Percentiles rank a stretch among this genome's conserved stretches.
phyloP scores from a whole-genome alignment of 306 rosid species.

The Crataegus laevigata region DNA sequence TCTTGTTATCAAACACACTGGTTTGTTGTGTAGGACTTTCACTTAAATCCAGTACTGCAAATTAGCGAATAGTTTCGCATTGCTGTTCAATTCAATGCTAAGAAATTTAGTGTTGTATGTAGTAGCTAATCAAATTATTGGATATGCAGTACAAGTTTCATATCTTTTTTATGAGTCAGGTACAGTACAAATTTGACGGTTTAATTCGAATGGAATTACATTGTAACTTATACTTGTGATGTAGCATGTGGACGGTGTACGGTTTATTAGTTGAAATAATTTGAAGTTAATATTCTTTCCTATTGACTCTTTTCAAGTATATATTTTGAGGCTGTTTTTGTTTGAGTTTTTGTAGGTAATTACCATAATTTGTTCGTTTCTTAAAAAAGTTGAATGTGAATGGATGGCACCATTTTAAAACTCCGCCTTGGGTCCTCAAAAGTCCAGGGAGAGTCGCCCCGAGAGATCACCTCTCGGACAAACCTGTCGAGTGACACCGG shows the following conservation, averaged over 20 bases:
- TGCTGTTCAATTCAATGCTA: not conserved
- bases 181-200: not conserved
- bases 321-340: not conserved
- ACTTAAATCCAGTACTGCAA: not conserved
- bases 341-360: not conserved
- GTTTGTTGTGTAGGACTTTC: not conserved
- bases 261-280: not conserved
- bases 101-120: not conserved
- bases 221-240: not conserved
- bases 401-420: not conserved
- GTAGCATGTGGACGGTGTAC: not conserved
- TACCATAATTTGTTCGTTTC: not conserved
- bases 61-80: not conserved
- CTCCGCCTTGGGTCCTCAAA: not conserved
- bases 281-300: not conserved
- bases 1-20: not conserved
- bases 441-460: conserved; percentile 44
- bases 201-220: not conserved
- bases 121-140: not conserved
- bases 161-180: not conserved
- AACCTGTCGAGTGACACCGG: conserved; percentile 53
- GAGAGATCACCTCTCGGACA: conserved; percentile 65
- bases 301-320: not conserved
- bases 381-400: not conserved
- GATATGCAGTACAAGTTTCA: not conserved